Base-by-base conservation (phyloP, 2,329 filamentous ascomycete genomes). In the Diaporthe australafricana region DNA sequence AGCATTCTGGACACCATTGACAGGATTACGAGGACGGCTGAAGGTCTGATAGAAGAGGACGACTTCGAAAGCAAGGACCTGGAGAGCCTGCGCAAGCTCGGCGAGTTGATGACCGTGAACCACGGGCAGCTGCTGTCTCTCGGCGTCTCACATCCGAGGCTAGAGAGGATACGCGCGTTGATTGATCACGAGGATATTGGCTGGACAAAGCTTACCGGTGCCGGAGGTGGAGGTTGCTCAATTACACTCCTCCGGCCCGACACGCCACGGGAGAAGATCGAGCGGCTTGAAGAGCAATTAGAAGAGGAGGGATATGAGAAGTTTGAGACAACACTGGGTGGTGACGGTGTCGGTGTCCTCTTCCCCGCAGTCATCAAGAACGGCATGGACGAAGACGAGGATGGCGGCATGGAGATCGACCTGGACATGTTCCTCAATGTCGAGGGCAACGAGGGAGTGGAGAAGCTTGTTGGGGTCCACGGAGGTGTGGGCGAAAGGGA, bases 171-270 rank as follows among this genome's bases (percentile, higher is more conserved):
- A 76, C 91, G 96, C 74, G 96, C 98, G 83, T 86, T 99, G 32
- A 93, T 97, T 62, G 96, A 99, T 76, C 91, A 96, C 77, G 90
- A 94, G 70, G 93, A 92, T 50, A 93, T 98, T 70, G 96, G 96
- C 38, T 99, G 95, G 95, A 98, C 96, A 16, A 99, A 99, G 81
- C 88, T 99, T 71, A 99, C 96, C 0, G 96, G 96, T 42, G 96
- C 96, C 1, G 96, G 96, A 27, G 97, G 96, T 16, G 97, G 96
- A 70, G 96, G 96, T 3, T 98, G 97, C 82, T 96, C 95, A 3
- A 98, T 99, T 76, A 97, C 96, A 0, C 85, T 99, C 5, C 86
- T 99, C 62, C 93, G 92, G 75, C 93, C 94, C 0, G 89, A 89
- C 38, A 85, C 88, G 1, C 79, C 89, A 8, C 77, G 80, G 20